These are phyloP conservation scores for Colletotrichum sansevieriae DNA, from an alignment of 2,329 filamentous ascomycete genomes.

Conservation along the genomic window DNA sequence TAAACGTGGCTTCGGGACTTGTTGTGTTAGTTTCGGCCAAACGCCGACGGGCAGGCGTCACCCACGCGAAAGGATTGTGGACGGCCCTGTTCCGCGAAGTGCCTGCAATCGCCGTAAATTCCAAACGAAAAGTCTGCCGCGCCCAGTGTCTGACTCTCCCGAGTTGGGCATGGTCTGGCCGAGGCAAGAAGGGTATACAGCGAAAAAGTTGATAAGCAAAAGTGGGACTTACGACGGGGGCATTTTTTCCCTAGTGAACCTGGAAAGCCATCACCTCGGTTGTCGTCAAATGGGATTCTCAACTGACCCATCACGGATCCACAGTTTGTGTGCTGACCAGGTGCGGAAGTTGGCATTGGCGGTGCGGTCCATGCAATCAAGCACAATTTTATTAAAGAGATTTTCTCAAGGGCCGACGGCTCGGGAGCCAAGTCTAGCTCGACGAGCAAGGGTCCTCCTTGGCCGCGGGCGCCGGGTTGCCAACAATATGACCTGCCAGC, in stretches of 20 bases:
- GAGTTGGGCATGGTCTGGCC: background rate
- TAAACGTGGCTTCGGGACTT: conserved; percentile 13
- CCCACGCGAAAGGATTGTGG: conserved; percentile 5
- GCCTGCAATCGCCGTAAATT: conserved; percentile 32
- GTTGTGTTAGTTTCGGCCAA: conserved; percentile 27
- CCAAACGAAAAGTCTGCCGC: conserved; percentile 2
- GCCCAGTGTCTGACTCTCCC: conserved; percentile 3
- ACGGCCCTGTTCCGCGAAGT: conserved; percentile 15
- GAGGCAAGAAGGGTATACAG: background rate
- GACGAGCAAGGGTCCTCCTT: conserved; percentile 23
- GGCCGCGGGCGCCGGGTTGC: background rate
- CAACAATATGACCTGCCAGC: background rate
- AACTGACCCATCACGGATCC: conserved; percentile 7
- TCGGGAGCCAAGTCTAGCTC: conserved; percentile 31
- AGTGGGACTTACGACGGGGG: conserved; percentile 6
- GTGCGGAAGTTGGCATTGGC: conserved; percentile 22
- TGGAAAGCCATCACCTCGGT: background rate
- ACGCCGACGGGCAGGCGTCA: conserved; percentile 25
- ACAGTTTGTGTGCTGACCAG: conserved; percentile 33
- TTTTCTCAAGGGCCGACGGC: conserved; percentile 33
- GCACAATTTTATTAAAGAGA: conserved; percentile 21
- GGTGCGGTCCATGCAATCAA: conserved; percentile 13
- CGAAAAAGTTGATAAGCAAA: conserved; percentile 25
- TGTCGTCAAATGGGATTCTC: conserved; percentile 20
- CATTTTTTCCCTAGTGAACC: background rate